Percentiles rank a stretch among this genome's conserved stretches.
Conservation (phyloP, 2,329 filamentous ascomycete species). For the Monilinia fructicola region DNA sequence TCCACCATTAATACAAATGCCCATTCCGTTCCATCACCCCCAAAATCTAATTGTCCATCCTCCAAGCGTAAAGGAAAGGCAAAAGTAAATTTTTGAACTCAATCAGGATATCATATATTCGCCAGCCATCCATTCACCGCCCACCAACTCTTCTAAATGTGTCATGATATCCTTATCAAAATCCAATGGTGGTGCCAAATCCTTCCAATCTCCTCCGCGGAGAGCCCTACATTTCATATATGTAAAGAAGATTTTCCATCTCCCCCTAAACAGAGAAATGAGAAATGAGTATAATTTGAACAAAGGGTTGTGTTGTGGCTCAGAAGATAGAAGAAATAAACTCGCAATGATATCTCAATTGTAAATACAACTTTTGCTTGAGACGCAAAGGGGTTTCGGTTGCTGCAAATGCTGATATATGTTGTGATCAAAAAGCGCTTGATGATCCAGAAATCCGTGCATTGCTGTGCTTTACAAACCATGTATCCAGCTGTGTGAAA, state of each 20-base stretch:
- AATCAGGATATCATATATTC: conserved; percentile 24
- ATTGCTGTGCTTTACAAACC: conserved; percentile 13
- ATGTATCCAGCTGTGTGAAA: conserved; percentile 5
- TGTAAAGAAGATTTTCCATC: conserved; percentile 16
- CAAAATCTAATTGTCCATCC: conserved; percentile 13
- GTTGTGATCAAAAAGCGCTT: conserved; percentile 8
- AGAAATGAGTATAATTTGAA: conserved; percentile 8
- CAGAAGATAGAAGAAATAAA: conserved; percentile 7
- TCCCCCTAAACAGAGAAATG: conserved; percentile 12
- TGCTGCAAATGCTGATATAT: conserved; percentile 9
- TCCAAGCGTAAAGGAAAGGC: conserved; percentile 10
- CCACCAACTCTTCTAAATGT: conserved; percentile 20
- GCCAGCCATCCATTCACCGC: conserved; percentile 18
- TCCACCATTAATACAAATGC: conserved; percentile 22
- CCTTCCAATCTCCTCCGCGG: conserved; percentile 16
- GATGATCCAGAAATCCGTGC: conserved; percentile 13
- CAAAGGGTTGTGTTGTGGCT: conserved; percentile 5
- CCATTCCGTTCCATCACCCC: conserved; percentile 1
- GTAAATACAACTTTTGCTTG: conserved; percentile 11
- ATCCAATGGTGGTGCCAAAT: conserved; percentile 10
- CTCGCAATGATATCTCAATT: background rate
- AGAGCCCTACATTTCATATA: conserved; percentile 21
- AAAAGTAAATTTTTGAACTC: conserved; percentile 9
- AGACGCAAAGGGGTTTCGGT: conserved; percentile 1
- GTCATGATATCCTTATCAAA: conserved; percentile 19